Evolutionary conservation across 495 filamentous ascomycete genomes (phyloP), one percentile per base, ranked within the genome.

Genomic region (Evernia prunastri): DNA sequence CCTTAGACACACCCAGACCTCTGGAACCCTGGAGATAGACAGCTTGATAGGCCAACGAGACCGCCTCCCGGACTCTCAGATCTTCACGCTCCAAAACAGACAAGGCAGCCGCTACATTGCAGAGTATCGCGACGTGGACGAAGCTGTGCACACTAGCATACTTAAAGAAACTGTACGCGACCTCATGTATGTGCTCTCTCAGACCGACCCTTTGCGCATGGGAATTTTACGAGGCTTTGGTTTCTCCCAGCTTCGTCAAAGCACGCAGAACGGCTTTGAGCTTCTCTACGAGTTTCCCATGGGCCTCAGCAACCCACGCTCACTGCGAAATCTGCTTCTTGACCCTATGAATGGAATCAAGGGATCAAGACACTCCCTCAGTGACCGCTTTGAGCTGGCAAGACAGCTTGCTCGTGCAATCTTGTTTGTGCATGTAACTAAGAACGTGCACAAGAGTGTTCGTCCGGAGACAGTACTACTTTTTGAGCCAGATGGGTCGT

Each of bases 381-480:
- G 66, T 6, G 67, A 71, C 2, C 65, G 69, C 31, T 60, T 76
- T 18, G 64, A 58, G 6, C 54, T 77, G 11, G 74, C 80, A 0
- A 69, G 70, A 15, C 56, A 70, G 53, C 67, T 81, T 18, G 73
- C 75, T 0, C 68, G 67, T 20, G 71, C 80, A 3, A 67, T 81
- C 15, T 65, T 71, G 35, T 79, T 70, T 57, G 62, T 80, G 11
- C 80, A 82, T 60, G 65, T 72, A 0, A 66, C 71, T 39, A 67
- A 70, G 3, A 78, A 79, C 56, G 77, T 80, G 7, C 79, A 82
- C 67, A 81, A 82, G 63, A 78, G 76, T 57, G 74, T 82, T 42
- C 69, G 73, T 8, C 77, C 80, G 15, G 78, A 80, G 36, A 78
- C 67, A 1, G 71, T 80, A 17, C 10, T 45, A 76, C 29, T 75